These are phyloP conservation scores for Aspergillus pseudotamarii DNA, from an alignment of 2,329 filamentous ascomycete species.

Conservation along the genomic window DNA sequence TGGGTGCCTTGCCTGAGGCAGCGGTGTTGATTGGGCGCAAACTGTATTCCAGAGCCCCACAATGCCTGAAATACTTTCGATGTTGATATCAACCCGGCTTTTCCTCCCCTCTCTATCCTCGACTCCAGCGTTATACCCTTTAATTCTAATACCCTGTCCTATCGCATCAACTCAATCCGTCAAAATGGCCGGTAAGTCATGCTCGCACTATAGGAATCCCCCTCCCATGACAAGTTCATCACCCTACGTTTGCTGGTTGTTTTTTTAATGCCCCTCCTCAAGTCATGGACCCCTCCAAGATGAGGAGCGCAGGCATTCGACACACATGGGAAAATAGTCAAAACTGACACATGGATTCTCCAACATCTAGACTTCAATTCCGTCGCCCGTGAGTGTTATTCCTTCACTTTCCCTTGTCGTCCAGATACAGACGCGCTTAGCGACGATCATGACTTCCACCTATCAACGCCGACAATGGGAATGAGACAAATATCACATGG, in stretches of 20 bases:
- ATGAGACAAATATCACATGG: background rate
- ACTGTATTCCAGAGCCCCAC: slow-evolving; percentile 17
- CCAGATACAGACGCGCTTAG: background rate
- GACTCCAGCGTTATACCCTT: slow-evolving; percentile 16
- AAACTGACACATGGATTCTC: background rate
- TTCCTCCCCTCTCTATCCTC: slow-evolving; percentile 9
- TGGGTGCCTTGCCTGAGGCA: background rate
- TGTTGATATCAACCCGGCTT: slow-evolving; percentile 19
- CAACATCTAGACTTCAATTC: slow-evolving; percentile 36
- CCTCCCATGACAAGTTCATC: background rate
- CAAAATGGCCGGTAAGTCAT: slow-evolving; percentile 41
- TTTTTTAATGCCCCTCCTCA: slow-evolving; percentile 24
- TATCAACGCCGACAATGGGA: background rate
- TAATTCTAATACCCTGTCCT: slow-evolving; percentile 11
- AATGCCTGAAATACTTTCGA: slow-evolving; percentile 17
- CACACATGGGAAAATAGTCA: background rate
- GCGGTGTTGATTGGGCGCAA: slow-evolving; percentile 4
- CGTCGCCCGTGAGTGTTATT: slow-evolving; percentile 43
- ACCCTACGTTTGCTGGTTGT: background rate
- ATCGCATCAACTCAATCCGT: slow-evolving; percentile 21
- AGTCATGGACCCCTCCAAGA: slow-evolving; percentile 20
- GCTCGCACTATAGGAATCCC: background rate
- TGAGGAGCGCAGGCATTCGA: background rate
- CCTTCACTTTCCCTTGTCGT: background rate
- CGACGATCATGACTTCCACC: background rate